Evolutionary conservation across 352 stramenopile genomes (phyloP).

Genomic region (Globisporangium solare): DNA sequence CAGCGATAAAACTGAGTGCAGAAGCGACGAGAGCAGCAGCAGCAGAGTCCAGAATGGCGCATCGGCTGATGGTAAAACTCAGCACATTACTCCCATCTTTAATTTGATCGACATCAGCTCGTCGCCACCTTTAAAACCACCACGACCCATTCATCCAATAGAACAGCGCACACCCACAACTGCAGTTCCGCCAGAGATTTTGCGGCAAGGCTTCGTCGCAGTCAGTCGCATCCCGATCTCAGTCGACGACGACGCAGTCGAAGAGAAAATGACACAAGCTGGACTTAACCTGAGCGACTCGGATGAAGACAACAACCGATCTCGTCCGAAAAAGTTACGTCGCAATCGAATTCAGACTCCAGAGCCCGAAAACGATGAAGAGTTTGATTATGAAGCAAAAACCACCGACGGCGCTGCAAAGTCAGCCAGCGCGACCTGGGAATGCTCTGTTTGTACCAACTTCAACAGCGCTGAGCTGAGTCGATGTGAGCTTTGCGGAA

Average conservation of each 20-base stretch:
- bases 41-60: background rate
- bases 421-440: background rate
- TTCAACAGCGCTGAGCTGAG: conserved; percentile 30
- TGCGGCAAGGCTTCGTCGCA: conserved; percentile 12
- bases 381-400: background rate
- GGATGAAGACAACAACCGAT: conserved; percentile 17
- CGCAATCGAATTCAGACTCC: conserved; percentile 6
- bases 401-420: background rate
- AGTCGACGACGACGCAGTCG: conserved; percentile 20
- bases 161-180: background rate
- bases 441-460: conserved; percentile 56
- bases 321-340: conserved; percentile 11
- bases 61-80: background rate
- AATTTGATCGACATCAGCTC: conserved; percentile 12
- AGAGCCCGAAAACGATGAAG: conserved; percentile 12
- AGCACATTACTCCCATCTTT: background rate
- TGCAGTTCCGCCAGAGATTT: background rate
- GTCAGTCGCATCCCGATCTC: conserved; percentile 9
- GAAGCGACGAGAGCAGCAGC: background rate
- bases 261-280: conserved; percentile 40
- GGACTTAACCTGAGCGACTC: conserved; percentile 52
- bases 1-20: background rate
- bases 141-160: background rate
- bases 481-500: conserved; percentile 44
- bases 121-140: background rate